phyloP scores from a whole-genome alignment of 805 yeast genomes.

The Teunomyces stri region DNA sequence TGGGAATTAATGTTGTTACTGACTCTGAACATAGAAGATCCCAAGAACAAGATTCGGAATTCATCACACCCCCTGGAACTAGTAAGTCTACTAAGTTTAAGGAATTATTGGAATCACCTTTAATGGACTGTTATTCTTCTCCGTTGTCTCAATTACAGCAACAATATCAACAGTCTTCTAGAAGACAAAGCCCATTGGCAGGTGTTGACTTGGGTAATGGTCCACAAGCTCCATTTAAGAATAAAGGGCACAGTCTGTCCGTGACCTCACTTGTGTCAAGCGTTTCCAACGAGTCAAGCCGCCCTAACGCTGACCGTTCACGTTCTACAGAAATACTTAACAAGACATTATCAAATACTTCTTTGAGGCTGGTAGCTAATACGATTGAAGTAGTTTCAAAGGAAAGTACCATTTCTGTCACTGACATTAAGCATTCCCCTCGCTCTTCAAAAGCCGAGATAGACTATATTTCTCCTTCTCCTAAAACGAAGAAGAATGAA shows the following conservation, averaged over 20 bases:
- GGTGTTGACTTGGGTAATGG: neutral
- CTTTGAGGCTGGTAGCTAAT: conserved; percentile 6
- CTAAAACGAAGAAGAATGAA: neutral
- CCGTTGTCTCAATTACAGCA: conserved; percentile 15
- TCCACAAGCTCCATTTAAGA: conserved; percentile 6
- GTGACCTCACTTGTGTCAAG: conserved; percentile 4
- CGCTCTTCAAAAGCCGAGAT: conserved; percentile 7
- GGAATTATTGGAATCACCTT: conserved; percentile 12
- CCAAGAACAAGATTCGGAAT: conserved; percentile 3
- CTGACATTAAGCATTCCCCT: conserved; percentile 4
- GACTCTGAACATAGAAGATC: conserved; percentile 9
- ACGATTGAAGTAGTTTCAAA: conserved; percentile 2
- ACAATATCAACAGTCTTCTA: conserved; percentile 9
- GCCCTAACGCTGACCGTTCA: conserved; percentile 7
- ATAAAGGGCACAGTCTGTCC: conserved; percentile 2
- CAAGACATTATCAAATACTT: conserved; percentile 11
- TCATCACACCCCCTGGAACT: conserved; percentile 8
- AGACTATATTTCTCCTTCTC: neutral
- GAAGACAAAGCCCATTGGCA: neutral
- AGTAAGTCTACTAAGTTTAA: conserved; percentile 12
- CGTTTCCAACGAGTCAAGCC: conserved; percentile 7
- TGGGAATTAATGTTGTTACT: conserved; percentile 31
- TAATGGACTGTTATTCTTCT: conserved; percentile 9
- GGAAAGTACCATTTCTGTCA: neutral
- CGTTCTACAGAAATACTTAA: conserved; percentile 10